Evolutionary conservation across 2,329 filamentous ascomycete species (phyloP), one percentile per base, ranked within the genome.

Genomic region (Colletotrichum plurivorum): DNA sequence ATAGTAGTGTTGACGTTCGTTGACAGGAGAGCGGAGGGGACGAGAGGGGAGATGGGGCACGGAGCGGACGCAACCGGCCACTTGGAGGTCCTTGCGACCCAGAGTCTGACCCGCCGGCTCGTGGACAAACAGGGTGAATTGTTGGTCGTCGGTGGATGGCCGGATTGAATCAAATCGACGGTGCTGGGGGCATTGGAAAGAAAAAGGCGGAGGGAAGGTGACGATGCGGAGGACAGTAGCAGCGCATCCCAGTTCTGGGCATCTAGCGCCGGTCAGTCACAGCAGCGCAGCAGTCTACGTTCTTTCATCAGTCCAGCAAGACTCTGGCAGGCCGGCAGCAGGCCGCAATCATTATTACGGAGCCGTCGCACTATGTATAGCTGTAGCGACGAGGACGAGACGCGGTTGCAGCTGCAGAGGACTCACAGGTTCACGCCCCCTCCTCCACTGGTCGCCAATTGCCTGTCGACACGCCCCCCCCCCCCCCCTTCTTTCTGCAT

Each of bases 401-500:
- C 45, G 52, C 52, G 60, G 51, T 49, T 49, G 46, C 46, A 49
- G 46, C 25, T 58, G 41, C 43, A 64, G 45, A 16, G 49, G 8
- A 36, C 31, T 12, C 46, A 22, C 46, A 48, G 20, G 45, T 20
- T 64, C 58, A 67, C 63, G 31, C 63, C 57, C 63, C 49, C 57
- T 49, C 65, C 65, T 49, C 65, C 65, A 25, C 46, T 31, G 16
- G 43, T 65, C 66, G 62, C 66, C 43, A 66, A 60, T 59, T 41
- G 61, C 41, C 54, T 56, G 48, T 41, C 54, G 41, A 59, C 66
- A 69, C 66, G 54, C 66, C 66, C 66, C 66, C 61, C 55, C 62
- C 61, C 66, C 49, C 66, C 66, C 61, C 66, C 61, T 60, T 49
- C 61, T 60, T 54, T 69, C 66, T 66, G 66, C 61, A 60, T 66